A percentile compares a stretch with the other conserved stretches of the same genome.
These are phyloP conservation scores for Termitomyces sp. DNA, from an alignment of 768 basidiomycete species.

Conservation along the genomic window DNA sequence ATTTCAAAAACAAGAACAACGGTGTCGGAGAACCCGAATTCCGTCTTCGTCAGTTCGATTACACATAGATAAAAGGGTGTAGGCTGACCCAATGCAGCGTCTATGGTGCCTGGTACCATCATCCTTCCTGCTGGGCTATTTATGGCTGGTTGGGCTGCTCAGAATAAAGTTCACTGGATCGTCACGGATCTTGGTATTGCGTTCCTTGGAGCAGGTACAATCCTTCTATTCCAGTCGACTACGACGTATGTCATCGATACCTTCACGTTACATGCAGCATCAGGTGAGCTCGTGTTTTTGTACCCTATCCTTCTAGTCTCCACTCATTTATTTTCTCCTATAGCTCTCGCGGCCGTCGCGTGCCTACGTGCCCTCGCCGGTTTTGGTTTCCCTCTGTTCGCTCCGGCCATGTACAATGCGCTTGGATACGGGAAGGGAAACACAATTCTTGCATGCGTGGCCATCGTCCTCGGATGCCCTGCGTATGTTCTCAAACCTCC, in stretches of 20 bases:
- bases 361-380: constrained; percentile 64
- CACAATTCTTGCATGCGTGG: constrained; percentile 56
- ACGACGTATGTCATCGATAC: constrained; percentile 68
- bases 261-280: constrained; percentile 65
- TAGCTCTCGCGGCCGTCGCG: constrained; percentile 62
- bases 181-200: constrained; percentile 62
- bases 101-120: constrained; percentile 56
- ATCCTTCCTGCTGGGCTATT: constrained; percentile 65
- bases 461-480: constrained; percentile 61
- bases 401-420: constrained; percentile 58
- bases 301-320: neutral
- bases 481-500: constrained; percentile 30
- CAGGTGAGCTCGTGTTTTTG: constrained; percentile 32
- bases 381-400: constrained; percentile 78
- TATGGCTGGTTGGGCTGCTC: constrained; percentile 67
- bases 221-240: constrained; percentile 57
- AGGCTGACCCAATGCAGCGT: constrained; percentile 31
- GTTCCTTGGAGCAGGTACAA: constrained; percentile 52
- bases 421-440: constrained; percentile 70
- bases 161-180: constrained; percentile 62
- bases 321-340: neutral
- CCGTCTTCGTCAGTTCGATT: constrained; percentile 36
- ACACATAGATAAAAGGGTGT: neutral
- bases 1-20: constrained; percentile 45
- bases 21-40: constrained; percentile 49